Evolutionary conservation across 352 stramenopile genomes (phyloP), one percentile per base, ranked within the genome.

Genomic region (Globisporangium echinulatum): DNA sequence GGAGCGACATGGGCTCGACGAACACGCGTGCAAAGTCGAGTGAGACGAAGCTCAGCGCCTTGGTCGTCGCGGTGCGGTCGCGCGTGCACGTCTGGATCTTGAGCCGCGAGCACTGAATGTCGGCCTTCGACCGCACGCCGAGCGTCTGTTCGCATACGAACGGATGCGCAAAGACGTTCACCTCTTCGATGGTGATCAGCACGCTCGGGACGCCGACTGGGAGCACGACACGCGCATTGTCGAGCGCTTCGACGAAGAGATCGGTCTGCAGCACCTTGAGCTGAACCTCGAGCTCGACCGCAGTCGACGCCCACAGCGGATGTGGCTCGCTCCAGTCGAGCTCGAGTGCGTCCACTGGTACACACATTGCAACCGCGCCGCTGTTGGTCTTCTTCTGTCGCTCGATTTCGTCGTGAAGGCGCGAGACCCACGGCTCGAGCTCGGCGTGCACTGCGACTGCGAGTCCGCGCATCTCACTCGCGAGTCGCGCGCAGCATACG

Each of bases 21-120:
- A 93, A 87, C 3, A 90, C 62, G 7, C 84, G 75, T 4, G 71
- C 69, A 53, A 79, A 86, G 63, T 93, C 84, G 7, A 93, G 61
- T 0, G 74, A 88, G 43, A 90, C 44, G 37, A 90, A 90, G 11
- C 69, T 59, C 7, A 49, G 59, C 46, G 72, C 74, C 11, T 54
- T 49, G 11, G 69, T 42, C 46, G 72, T 75, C 11, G 56, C 51
- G 11, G 69, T 42, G 5, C 54, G 51, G 47, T 66, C 58, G 11
- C 25, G 65, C 33, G 47, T 53, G 15, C 74, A 55, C 52, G 78
- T 75, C 17, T 66, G 77, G 7, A 82, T 58, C 59, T 87, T 85
- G 13, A 90, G 58, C 38, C 72, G 70, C 46, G 74, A 82, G 36
- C 66, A 77, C 56, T 90, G 84, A 5, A 93, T 66, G 54, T 92